Evolutionary conservation across 2,329 filamentous ascomycete genomes (phyloP).

Genomic region (Mycosphaerella sp.): DNA sequence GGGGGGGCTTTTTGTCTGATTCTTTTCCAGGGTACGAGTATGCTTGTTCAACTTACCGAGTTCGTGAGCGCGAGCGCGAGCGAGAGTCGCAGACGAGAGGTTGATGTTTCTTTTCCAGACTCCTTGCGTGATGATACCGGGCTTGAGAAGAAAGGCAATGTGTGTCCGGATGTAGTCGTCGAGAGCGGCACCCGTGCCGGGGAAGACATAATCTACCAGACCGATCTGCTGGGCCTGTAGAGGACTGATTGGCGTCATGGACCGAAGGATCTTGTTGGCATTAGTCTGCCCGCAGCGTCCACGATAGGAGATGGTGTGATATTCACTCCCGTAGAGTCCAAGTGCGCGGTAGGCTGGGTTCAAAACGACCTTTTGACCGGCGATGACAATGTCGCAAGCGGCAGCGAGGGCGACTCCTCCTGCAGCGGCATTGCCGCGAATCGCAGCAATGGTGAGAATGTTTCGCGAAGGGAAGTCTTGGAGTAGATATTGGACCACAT

Average conservation of each 20-base stretch:
- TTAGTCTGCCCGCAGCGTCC: slow-evolving; percentile 35
- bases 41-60: slow-evolving; percentile 28
- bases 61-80: slow-evolving; percentile 34
- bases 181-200: slow-evolving; percentile 31
- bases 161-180: slow-evolving; percentile 36
- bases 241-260: slow-evolving; percentile 38
- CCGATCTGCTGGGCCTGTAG: slow-evolving; percentile 36
- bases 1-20: too few relatives aligned
- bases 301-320: slow-evolving; percentile 38
- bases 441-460: slow-evolving; percentile 37
- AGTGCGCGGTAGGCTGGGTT: slow-evolving; percentile 40
- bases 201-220: slow-evolving; percentile 38
- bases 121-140: slow-evolving; percentile 19
- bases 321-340: slow-evolving; percentile 38
- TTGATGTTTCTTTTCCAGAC: slow-evolving; percentile 37
- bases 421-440: slow-evolving; percentile 40
- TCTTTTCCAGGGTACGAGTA: too few relatives aligned
- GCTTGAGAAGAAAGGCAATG: slow-evolving; percentile 31
- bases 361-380: slow-evolving; percentile 36
- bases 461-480: slow-evolving; percentile 34
- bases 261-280: slow-evolving; percentile 31
- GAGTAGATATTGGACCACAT: slow-evolving; percentile 37
- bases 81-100: slow-evolving; percentile 31
- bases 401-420: slow-evolving; percentile 41
- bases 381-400: slow-evolving; percentile 35